Evolutionary conservation across 805 yeast genomes (phyloP), one percentile per base, ranked within the genome.

Genomic region (Dipodascus albidus): DNA sequence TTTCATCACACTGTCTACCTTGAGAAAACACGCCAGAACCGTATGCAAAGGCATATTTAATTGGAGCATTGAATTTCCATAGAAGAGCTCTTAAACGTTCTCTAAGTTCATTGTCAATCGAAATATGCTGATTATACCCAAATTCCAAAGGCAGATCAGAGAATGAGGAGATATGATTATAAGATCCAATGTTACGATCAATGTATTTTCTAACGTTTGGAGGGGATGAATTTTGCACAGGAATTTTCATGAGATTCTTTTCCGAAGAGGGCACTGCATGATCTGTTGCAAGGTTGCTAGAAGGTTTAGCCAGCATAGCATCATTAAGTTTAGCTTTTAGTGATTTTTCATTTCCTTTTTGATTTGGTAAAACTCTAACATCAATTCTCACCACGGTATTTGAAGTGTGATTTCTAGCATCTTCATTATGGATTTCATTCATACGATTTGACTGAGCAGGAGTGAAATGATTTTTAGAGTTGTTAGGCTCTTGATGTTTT

Each of bases 11-110:
- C 11, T 55, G 55, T 71, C 71, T 68, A 2, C 81, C 83, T 66
- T 91, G 99, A 38, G 80, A 75, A 62, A 93, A 86, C 1, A 93
- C 96, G 2, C 96, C 96, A 4, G 95, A 85, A 1, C 99, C 99
- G 67, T 91, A 91, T 0, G 97, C 99, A 68, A 91, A 86, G 0
- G 96, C 83, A 61, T 79, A 85, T 52, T 80, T 72, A 14, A 88
- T 78, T 0, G 93, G 90, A 0, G 91, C 84, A 47, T 79, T 71
- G 67, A 87, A 87, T 49, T 73, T 70, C 67, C 77, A 67, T 41
- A 83, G 61, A 1, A 85, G 74, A 1, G 73, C 65, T 17, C 74
- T 65, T 24, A 87, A 68, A 6, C 75, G 72, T 8, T 65, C 66
- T 38, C 78, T 72, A 57, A 74, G 60, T 19, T 71, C 70, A 15